Conservation (phyloP, 2,329 filamentous ascomycete genomes). For the Orbilia javanica region DNA sequence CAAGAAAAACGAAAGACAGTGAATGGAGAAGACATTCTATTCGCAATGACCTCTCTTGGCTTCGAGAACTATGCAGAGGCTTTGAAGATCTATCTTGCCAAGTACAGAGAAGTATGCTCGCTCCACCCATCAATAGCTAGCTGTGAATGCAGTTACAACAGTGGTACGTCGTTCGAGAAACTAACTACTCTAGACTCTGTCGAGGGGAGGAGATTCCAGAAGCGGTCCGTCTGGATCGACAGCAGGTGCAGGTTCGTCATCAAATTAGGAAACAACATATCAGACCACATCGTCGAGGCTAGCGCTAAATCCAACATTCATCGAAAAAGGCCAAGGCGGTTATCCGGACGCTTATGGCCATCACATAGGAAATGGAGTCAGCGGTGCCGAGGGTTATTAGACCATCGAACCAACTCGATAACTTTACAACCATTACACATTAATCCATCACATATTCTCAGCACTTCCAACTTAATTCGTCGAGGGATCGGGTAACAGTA, state of each 20-base stretch:
- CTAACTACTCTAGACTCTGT: conserved; percentile 54
- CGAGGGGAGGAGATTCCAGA: conserved; percentile 57
- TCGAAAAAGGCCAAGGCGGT: conserved; percentile 54
- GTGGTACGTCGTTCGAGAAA: conserved; percentile 33
- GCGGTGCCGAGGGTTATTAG: conserved; percentile 57
- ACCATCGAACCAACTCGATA: conserved; percentile 15
- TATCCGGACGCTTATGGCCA: conserved; percentile 56
- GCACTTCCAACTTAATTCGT: conserved; percentile 27
- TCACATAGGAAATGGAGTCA: conserved; percentile 58
- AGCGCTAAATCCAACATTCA: conserved; percentile 54
- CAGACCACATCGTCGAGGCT: conserved; percentile 41
- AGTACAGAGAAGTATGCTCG: conserved; percentile 91
- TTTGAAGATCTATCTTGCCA: conserved; percentile 95
- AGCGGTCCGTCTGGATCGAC: conserved; percentile 59
- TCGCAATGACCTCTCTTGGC: conserved; percentile 97
- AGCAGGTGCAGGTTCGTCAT: conserved; percentile 59
- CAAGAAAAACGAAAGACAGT: conserved; percentile 99
- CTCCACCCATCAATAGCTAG: not conserved
- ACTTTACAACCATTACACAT: conserved; percentile 16
- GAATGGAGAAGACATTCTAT: conserved; percentile 97
- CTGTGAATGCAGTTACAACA: not conserved
- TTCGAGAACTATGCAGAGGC: conserved; percentile 99
- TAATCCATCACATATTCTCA: conserved; percentile 18
- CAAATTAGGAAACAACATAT: conserved; percentile 52
- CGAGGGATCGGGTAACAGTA: conserved; percentile 47